Conservation (phyloP, 2,329 filamentous ascomycete species). For the Aspergillus pseudotamarii region DNA sequence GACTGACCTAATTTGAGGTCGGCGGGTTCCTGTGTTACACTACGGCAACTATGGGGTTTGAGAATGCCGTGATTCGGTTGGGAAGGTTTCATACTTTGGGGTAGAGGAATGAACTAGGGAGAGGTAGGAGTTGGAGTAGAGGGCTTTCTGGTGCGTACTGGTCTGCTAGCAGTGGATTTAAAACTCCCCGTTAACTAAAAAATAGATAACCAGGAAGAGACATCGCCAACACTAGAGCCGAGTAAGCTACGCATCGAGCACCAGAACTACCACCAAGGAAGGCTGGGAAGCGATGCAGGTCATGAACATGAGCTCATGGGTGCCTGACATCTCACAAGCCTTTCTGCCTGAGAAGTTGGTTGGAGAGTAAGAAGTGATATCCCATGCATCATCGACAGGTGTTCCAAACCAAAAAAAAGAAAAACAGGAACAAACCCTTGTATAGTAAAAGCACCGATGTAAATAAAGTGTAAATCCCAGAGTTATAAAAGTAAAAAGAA, state of each 20-base stretch:
- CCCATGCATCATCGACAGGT: background rate
- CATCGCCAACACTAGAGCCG: background rate
- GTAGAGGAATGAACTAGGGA: too few species aligned
- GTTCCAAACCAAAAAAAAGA: background rate
- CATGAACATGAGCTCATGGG: background rate
- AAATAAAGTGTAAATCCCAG: slow-evolving; percentile 1
- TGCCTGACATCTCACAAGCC: background rate
- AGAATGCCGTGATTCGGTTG: background rate
- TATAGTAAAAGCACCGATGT: slow-evolving; percentile 1
- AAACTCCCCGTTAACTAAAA: background rate
- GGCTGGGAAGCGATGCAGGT: background rate
- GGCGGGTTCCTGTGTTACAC: background rate
- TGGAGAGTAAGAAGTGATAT: background rate
- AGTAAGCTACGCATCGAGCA: background rate
- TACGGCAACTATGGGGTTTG: background rate
- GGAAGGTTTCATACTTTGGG: background rate
- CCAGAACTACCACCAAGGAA: background rate
- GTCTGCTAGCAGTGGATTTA: background rate
- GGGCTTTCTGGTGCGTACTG: background rate
- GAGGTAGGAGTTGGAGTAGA: background rate
- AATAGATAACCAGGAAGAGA: background rate
- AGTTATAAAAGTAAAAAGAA: slow-evolving; percentile 7
- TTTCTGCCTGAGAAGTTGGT: background rate
- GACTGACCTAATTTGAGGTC: background rate
- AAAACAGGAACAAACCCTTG: slow-evolving; percentile 2